phyloP scores from a whole-genome alignment of 179 eudicot genomes.

The Silene coronaria region DNA sequence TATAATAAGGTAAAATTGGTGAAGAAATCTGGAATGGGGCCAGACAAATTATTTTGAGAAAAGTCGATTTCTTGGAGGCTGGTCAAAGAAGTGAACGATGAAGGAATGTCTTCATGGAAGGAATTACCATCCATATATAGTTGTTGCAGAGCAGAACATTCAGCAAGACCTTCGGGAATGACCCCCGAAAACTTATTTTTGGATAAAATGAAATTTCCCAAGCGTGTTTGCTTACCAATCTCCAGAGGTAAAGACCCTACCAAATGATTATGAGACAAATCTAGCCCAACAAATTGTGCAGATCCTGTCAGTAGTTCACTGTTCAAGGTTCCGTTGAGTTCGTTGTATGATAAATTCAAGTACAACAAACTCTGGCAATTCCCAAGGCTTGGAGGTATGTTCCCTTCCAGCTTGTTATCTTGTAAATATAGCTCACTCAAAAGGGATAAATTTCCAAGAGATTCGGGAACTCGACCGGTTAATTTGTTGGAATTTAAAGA shows the following conservation, averaged over 20 bases:
- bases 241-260: conserved; percentile 20
- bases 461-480: conserved; percentile 17
- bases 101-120: conserved; percentile 27
- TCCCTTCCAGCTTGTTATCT: conserved; percentile 19
- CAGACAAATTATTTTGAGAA: conserved; percentile 22
- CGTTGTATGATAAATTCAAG: conserved; percentile 15
- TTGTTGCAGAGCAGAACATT: conserved; percentile 13
- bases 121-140: conserved; percentile 14
- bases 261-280: conserved; percentile 15
- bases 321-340: conserved; percentile 21
- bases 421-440: conserved; percentile 4
- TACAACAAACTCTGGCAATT: conserved; percentile 15
- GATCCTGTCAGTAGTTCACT: conserved; percentile 6
- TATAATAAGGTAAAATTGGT: background rate
- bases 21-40: conserved; percentile 11
- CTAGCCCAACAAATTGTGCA: background rate
- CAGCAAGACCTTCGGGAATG: conserved; percentile 2
- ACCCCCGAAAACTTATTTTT: conserved; percentile 1
- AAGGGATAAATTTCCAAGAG: conserved; percentile 16
- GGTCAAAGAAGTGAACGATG: conserved; percentile 17
- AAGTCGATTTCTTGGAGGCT: conserved; percentile 23
- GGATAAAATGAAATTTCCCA: background rate
- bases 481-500: conserved; percentile 5
- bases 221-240: conserved; percentile 11
- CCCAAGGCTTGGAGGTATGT: conserved; percentile 23